phyloP scores from a whole-genome alignment of 2,329 filamentous ascomycete species.

The Cladosporium velox region DNA sequence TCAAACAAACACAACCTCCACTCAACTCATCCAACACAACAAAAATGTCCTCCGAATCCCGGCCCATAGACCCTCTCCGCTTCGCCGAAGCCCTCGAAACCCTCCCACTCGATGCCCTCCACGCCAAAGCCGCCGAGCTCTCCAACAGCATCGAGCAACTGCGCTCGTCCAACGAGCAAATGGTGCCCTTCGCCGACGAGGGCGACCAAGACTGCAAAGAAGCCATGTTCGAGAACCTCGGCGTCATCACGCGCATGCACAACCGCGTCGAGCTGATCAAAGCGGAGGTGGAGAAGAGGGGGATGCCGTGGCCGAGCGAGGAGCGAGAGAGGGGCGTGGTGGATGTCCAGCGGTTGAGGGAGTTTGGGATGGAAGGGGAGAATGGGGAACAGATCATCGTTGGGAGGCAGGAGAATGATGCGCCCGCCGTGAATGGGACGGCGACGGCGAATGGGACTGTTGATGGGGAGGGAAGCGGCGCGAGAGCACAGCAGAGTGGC shows the following conservation, averaged over 20 bases:
- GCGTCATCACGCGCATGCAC: slow-evolving; percentile 67
- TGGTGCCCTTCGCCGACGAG: slow-evolving; percentile 66
- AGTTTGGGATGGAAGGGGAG: slow-evolving; percentile 23
- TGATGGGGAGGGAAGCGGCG: neutral
- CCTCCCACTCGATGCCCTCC: slow-evolving; percentile 66
- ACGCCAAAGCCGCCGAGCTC: slow-evolving; percentile 74
- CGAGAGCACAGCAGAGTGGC: slow-evolving; percentile 41
- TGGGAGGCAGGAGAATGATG: slow-evolving; percentile 23
- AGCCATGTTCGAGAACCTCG: slow-evolving; percentile 71
- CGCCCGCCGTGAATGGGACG: slow-evolving; percentile 23
- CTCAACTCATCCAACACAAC: neutral
- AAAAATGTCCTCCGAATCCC: slow-evolving; percentile 26
- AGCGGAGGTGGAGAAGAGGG: slow-evolving; percentile 65
- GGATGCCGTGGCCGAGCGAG: slow-evolving; percentile 52
- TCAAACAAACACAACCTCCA: neutral
- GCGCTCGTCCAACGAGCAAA: slow-evolving; percentile 71
- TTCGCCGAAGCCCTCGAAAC: slow-evolving; percentile 62
- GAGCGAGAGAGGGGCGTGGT: slow-evolving; percentile 24
- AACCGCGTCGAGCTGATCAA: slow-evolving; percentile 65
- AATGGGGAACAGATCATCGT: slow-evolving; percentile 27
- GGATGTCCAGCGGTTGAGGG: slow-evolving; percentile 18
- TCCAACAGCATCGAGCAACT: slow-evolving; percentile 74
- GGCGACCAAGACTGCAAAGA: slow-evolving; percentile 71
- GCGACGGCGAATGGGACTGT: slow-evolving; percentile 7
- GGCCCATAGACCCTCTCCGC: slow-evolving; percentile 35